Evolutionary conservation across 1,284 basidiomycete genomes (phyloP), one percentile per base, ranked within the genome.

Genomic region (Ceratobasidium theobromae): DNA sequence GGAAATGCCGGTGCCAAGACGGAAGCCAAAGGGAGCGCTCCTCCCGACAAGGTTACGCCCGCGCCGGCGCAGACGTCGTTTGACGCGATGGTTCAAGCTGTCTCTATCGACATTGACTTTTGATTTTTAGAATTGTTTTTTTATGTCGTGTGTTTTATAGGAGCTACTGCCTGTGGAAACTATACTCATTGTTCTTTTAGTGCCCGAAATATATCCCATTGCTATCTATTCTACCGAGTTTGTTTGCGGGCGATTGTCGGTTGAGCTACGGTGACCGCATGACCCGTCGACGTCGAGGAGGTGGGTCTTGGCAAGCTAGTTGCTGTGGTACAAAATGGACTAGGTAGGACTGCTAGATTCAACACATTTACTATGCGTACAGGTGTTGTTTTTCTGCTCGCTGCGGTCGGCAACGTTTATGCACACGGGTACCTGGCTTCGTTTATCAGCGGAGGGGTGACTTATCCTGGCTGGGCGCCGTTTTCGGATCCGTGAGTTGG

Each of bases 151-250:
- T n/a, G n/a, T n/a, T n/a, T n/a, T n/a, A n/a, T n/a, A n/a, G n/a
- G n/a, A n/a, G n/a, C n/a, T n/a, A n/a, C n/a, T n/a, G n/a, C n/a
- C n/a, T n/a, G n/a, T 45, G 35, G 35, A 23, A 49, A 49, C 25
- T 52, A 12, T 48, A 45, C 55, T 49, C 30, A 48, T 18, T 60
- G 57, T 52, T 28, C 49, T 52, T 52, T 32, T 52, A 52, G 57
- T 60, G 45, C n/a, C 57, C 57, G 57, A 60, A 60, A 60, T 60
- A 60, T 60, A 60, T 49, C 57, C 57, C 33, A 25, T 32, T 60
- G 33, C 35, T 38, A 38, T 38, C 9, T 8, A 38, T 38, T 16
- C 35, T 38, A 38, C 35, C 35, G 35, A 38, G 16, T 16, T 33
- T 12, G 2, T 30, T 2, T 8, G n/a, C 40, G 54, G 40, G 41